A percentile compares a stretch with the other conserved stretches of the same genome.
Evolutionary conservation across 768 basidiomycete genomes (phyloP).

Genomic region (Boletus subparvulus): DNA sequence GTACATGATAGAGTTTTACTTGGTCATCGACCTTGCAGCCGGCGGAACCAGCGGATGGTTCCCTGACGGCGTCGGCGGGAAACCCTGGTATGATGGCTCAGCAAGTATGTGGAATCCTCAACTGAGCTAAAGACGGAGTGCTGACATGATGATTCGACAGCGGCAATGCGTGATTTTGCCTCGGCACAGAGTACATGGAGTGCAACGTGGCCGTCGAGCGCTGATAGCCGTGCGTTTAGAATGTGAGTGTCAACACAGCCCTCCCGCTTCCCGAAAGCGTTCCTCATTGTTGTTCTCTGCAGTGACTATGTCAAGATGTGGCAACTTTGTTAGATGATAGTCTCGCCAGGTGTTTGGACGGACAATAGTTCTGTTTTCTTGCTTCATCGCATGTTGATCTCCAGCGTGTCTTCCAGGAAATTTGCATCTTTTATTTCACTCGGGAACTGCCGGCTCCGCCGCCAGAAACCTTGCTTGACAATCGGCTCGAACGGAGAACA

Average conservation of each 20-base stretch:
- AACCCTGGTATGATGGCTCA: slow-evolving; percentile 61
- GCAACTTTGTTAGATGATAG: slow-evolving; percentile 26
- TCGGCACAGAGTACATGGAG: slow-evolving; percentile 63
- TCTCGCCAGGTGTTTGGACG: neutral
- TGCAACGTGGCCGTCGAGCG: slow-evolving; percentile 67
- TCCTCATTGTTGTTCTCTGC: neutral
- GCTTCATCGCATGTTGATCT: neutral
- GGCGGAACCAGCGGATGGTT: slow-evolving; percentile 72
- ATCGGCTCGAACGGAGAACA: no score
- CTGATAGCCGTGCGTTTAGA: slow-evolving; percentile 64
- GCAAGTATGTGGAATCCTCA: slow-evolving; percentile 38
- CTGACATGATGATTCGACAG: slow-evolving; percentile 14
- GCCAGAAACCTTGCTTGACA: no score
- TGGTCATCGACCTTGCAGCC: slow-evolving; percentile 77
- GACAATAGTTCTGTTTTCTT: neutral
- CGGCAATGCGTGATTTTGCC: slow-evolving; percentile 75
- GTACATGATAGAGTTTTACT: slow-evolving; percentile 64
- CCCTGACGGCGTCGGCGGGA: slow-evolving; percentile 51
- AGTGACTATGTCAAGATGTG: slow-evolving; percentile 37
- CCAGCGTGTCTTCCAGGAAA: neutral
- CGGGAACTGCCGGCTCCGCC: no score
- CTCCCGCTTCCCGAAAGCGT: neutral
- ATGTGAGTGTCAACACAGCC: slow-evolving; percentile 41
- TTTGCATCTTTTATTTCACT: neutral
- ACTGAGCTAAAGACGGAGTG: slow-evolving; percentile 14